Evolutionary conservation across 345 rosid species (phyloP).

Genomic region (Atalantia buxifolia): DNA sequence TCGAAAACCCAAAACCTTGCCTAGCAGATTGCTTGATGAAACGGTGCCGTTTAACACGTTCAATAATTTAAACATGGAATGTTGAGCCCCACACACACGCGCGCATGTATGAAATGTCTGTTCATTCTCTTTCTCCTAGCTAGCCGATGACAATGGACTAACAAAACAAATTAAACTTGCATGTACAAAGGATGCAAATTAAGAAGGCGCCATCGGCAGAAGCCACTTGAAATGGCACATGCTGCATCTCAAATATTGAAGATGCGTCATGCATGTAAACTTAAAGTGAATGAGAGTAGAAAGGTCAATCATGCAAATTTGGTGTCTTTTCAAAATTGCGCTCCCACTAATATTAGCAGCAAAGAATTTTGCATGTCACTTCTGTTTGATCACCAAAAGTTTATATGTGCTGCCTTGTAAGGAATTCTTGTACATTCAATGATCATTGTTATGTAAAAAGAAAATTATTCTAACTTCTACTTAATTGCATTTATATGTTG

Average conservation of each 20-base stretch:
- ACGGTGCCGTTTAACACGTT: neutral
- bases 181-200: no score
- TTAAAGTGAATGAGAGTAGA: neutral
- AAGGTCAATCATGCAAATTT: no score
- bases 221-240: neutral
- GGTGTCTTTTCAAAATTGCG: no score
- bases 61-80: neutral
- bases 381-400: neutral
- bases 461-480: no score
- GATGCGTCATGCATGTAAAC: neutral
- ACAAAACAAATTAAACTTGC: no score
- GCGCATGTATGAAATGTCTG: no score
- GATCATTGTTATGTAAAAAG: neutral
- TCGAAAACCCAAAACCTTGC: neutral
- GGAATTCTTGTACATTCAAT: neutral
- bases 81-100: neutral
- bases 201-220: neutral
- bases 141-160: no score
- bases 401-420: neutral
- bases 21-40: neutral
- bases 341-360: no score
- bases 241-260: neutral
- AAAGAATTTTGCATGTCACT: no score
- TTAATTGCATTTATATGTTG: no score
- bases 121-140: no score